Evolutionary conservation across 345 rosid species (phyloP), one percentile per base, ranked within the genome.

Genomic region (Dimocarpus longan): DNA sequence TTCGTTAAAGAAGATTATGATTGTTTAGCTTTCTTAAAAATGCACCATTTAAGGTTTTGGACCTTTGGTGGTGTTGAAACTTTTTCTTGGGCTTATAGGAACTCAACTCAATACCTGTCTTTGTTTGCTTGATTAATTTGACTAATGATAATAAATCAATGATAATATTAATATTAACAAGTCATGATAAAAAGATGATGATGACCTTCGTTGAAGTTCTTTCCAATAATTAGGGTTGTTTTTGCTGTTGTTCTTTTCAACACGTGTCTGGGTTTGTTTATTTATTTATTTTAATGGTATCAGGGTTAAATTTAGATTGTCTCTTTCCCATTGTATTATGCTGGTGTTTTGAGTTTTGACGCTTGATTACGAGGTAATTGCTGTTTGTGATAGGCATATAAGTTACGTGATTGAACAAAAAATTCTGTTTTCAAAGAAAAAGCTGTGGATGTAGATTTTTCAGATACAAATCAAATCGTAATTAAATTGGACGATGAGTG

Each of bases 1-100:
- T 3, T 54, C n/a, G 7, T 15, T 6, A 52, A 19, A 40, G 67
- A 66, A 57, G 60, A 71, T 75, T 11, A 65, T 26, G 39, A 65
- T 28, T 26, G 32, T 6, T 9, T 21, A 46, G 26, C 70, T 66
- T 71, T 26, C 68, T 62, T 3, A 67, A 66, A 66, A 42, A 21
- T 32, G 44, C 66, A 66, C 74, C 72, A 43, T 67, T 66, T 71
- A 48, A 77, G 77, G 42, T 73, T 39, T 9, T 10, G 52, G 37
- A 32, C 37, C 12, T 9, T 32, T 19, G 78, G 48, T 28, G 37
- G 22, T 66, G 54, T 32, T 52, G 26, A 5, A 80, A 46, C 73
- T 40, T 80, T 76, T 76, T 70, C 19, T 26, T 18, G 13, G 67
- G 57, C 40, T 70, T 11, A 70, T 37, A 68, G 56, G 8, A 59